Evolutionary conservation across 495 filamentous ascomycete genomes (phyloP).

Genomic region (Penicillium cataractarum): DNA sequence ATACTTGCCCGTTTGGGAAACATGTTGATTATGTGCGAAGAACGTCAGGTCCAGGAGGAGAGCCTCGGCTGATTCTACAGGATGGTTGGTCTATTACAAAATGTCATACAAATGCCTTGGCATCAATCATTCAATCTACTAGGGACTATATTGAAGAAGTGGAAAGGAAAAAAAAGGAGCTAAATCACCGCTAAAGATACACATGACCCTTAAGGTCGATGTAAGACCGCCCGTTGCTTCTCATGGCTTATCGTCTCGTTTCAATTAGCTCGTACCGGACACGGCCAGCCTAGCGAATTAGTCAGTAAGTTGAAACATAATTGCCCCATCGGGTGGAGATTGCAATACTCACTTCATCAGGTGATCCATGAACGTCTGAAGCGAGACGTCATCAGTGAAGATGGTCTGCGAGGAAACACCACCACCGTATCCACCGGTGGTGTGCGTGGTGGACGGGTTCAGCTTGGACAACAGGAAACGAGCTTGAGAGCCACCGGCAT

Average conservation of each 20-base stretch:
- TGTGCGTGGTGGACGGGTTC: conserved; percentile 98
- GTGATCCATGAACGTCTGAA: conserved; percentile 99
- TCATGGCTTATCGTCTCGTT: conserved; percentile 37
- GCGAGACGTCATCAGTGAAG: conserved; percentile 97
- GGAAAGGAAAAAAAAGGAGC: conserved; percentile 31
- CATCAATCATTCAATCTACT: conserved; percentile 44
- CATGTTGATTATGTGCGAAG: conserved; percentile 1
- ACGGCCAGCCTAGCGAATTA: conserved; percentile 57
- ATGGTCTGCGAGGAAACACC: conserved; percentile 95
- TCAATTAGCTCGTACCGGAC: conserved; percentile 61
- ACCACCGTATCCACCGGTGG: conserved; percentile 87
- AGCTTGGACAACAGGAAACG: conserved; percentile 97
- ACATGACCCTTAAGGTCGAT: conserved; percentile 45
- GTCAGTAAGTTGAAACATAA: conserved; percentile 35
- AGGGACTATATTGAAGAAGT: conserved; percentile 37
- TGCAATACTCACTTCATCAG: conserved; percentile 88
- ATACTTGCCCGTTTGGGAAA: conserved; percentile 16
- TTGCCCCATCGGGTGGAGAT: background rate
- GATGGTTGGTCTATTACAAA: background rate
- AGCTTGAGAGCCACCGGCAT: conserved; percentile 96
- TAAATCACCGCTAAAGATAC: conserved; percentile 54
- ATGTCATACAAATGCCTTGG: conserved; percentile 16
- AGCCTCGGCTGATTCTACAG: background rate
- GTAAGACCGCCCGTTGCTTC: conserved; percentile 43
- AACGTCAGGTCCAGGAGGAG: too few species aligned